Evolutionary conservation across 2,329 filamentous ascomycete species (phyloP).

Genomic region (Sporothrix protearum): DNA sequence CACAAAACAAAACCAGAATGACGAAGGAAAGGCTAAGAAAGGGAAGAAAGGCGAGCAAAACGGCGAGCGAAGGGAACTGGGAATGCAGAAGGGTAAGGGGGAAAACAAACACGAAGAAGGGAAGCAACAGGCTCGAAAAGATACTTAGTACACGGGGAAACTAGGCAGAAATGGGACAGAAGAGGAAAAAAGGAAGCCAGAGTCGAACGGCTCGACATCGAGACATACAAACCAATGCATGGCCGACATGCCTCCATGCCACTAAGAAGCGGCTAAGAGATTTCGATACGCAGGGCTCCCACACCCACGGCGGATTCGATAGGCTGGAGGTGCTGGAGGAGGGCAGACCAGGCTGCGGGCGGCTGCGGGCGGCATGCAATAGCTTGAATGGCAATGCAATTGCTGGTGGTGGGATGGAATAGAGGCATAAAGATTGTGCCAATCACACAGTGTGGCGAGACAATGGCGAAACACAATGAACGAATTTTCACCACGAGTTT

Average conservation of each 20-base stretch:
- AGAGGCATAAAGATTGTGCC: background rate
- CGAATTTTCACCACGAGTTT: conserved; percentile 6
- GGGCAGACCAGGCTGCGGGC: background rate
- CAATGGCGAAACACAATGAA: background rate
- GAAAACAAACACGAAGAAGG: background rate
- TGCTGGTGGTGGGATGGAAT: background rate
- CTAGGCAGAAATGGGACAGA: background rate
- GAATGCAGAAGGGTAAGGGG: background rate
- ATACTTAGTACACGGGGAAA: background rate
- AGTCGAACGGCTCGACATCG: background rate
- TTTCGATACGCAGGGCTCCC: conserved; percentile 1
- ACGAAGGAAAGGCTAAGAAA: background rate
- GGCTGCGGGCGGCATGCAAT: background rate
- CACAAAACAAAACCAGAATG: background rate
- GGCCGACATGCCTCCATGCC: background rate
- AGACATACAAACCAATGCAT: background rate
- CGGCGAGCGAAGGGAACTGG: background rate
- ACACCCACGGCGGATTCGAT: conserved; percentile 7
- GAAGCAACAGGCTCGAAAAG: background rate
- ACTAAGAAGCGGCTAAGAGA: background rate
- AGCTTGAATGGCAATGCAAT: background rate
- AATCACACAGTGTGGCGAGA: conserved; percentile 8
- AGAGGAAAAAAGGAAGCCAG: background rate
- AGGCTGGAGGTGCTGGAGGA: background rate
- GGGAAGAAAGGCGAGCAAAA: background rate